phyloP scores from a whole-genome alignment of 805 yeast genomes.

The Ogataea wickerhamii region DNA sequence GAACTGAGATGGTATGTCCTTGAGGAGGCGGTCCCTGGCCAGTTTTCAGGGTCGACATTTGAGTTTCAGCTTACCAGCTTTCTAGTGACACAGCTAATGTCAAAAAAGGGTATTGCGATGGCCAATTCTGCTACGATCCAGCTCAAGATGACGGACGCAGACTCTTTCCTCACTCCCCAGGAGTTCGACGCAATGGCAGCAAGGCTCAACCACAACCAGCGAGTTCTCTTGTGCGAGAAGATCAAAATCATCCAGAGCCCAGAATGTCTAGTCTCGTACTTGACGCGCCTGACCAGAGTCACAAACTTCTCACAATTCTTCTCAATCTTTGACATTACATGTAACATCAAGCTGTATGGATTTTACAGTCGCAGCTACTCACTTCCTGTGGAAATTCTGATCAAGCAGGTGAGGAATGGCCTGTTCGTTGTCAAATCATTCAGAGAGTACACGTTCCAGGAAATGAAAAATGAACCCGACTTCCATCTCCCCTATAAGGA shows the following conservation, averaged over 20 bases:
- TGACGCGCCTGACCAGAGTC: slow-evolving; percentile 21
- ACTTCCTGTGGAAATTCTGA: slow-evolving; percentile 30
- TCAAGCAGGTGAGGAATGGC: slow-evolving; percentile 30
- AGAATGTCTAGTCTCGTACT: slow-evolving; percentile 22
- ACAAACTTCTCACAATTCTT: slow-evolving; percentile 26
- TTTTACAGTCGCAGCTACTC: slow-evolving; percentile 26
- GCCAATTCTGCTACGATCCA: slow-evolving; percentile 27
- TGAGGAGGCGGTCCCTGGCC: too few relatives aligned
- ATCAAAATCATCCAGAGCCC: slow-evolving; percentile 27
- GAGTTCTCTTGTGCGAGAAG: slow-evolving; percentile 25
- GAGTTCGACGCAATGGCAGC: slow-evolving; percentile 22
- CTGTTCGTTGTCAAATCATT: slow-evolving; percentile 29
- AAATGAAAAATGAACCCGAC: slow-evolving; percentile 31
- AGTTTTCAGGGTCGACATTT: too few relatives aligned
- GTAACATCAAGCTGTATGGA: slow-evolving; percentile 31
- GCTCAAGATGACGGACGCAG: slow-evolving; percentile 28
- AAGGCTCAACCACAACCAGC: slow-evolving; percentile 15
- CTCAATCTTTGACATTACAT: slow-evolving; percentile 30
- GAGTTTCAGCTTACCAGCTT: background rate
- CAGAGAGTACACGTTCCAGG: slow-evolving; percentile 29
- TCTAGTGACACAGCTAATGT: slow-evolving; percentile 6
- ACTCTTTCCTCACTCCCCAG: slow-evolving; percentile 21
- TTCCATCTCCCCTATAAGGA: slow-evolving; percentile 32
- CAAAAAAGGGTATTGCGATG: slow-evolving; percentile 27
- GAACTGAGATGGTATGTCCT: too few relatives aligned